Percentiles rank a stretch among this genome's conserved stretches.
These are phyloP conservation scores for Filosporella fistucella DNA, from an alignment of 495 filamentous ascomycete genomes.

Conservation along the genomic window DNA sequence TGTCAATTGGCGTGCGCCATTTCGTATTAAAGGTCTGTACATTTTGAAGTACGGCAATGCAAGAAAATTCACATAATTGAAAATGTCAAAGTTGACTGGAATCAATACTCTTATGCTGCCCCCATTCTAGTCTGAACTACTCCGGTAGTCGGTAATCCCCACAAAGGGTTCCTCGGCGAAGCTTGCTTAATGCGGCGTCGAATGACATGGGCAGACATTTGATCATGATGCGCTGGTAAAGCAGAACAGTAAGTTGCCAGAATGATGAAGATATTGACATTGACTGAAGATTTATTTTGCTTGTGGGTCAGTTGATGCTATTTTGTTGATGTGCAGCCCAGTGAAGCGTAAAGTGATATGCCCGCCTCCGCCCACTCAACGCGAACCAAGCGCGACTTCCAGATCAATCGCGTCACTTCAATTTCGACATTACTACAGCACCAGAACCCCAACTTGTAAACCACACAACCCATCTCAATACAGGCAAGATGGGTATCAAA, in stretches of 20 bases:
- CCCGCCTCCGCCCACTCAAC: conserved; percentile 2
- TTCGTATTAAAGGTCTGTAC: conserved; percentile 33
- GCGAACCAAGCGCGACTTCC: conserved; percentile 14
- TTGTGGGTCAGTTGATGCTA: neutral
- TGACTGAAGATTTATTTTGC: neutral
- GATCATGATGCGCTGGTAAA: no score
- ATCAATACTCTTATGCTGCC: no score
- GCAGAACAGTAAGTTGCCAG: neutral
- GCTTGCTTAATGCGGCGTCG: neutral
- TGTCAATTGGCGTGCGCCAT: conserved; percentile 29
- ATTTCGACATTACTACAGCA: neutral
- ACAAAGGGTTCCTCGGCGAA: conserved; percentile 6
- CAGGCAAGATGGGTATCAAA: conserved; percentile 82
- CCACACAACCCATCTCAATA: neutral
- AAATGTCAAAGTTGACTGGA: neutral
- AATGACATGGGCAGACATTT: no score
- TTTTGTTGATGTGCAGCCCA: no score
- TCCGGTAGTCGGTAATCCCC: conserved; percentile 9
- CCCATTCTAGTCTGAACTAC: neutral
- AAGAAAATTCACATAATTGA: conserved; percentile 1
- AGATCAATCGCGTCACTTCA: conserved; percentile 15
- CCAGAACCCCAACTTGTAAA: neutral
- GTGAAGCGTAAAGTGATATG: no score
- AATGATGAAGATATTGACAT: neutral
- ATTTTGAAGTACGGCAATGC: conserved; percentile 24